Percentiles rank a stretch among this genome's conserved stretches.
Evolutionary conservation across 441 rosid species (phyloP).

Genomic region (Brassica balearica): DNA sequence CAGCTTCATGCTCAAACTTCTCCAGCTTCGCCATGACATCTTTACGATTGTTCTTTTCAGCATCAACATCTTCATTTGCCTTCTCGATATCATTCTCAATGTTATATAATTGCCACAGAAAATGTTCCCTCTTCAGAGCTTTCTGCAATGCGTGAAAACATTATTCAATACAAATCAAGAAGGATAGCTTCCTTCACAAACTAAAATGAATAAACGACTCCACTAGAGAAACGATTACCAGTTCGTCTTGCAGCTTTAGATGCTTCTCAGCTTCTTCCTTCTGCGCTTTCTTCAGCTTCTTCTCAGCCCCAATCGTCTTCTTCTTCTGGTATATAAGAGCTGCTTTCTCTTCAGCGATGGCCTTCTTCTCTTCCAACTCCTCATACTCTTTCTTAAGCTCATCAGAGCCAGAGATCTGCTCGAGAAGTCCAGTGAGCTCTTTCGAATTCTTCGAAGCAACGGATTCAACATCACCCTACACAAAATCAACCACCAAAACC

Average conservation of each 20-base stretch:
- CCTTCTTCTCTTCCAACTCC: slow-evolving; percentile 78
- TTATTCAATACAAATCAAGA: not conserved
- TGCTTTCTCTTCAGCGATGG: slow-evolving; percentile 83
- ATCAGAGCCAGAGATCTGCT: slow-evolving; percentile 98
- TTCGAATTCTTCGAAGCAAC: slow-evolving; percentile 98
- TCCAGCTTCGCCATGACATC: slow-evolving; percentile 75
- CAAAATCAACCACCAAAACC: slow-evolving; percentile 3
- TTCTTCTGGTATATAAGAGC: slow-evolving; percentile 88
- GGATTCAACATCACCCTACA: slow-evolving; percentile 98
- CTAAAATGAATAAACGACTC: not conserved
- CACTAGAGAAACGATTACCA: slow-evolving; percentile 58
- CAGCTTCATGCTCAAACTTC: slow-evolving; percentile 67
- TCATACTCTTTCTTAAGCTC: slow-evolving; percentile 95
- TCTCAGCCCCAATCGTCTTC: slow-evolving; percentile 79
- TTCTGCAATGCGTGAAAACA: slow-evolving; percentile 57
- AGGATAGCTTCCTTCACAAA: slow-evolving; percentile 12
- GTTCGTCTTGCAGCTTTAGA: slow-evolving; percentile 82
- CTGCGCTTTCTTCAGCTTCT: slow-evolving; percentile 98
- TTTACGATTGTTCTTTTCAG: slow-evolving; percentile 67
- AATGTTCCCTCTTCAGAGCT: slow-evolving; percentile 85
- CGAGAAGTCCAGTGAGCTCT: slow-evolving; percentile 89
- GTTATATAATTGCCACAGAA: slow-evolving; percentile 84
- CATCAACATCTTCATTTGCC: slow-evolving; percentile 69
- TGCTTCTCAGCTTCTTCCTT: slow-evolving; percentile 99
- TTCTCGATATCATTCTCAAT: slow-evolving; percentile 78